Conservation (phyloP, 306 rosid species). For the Begonia fuchsioides region DNA sequence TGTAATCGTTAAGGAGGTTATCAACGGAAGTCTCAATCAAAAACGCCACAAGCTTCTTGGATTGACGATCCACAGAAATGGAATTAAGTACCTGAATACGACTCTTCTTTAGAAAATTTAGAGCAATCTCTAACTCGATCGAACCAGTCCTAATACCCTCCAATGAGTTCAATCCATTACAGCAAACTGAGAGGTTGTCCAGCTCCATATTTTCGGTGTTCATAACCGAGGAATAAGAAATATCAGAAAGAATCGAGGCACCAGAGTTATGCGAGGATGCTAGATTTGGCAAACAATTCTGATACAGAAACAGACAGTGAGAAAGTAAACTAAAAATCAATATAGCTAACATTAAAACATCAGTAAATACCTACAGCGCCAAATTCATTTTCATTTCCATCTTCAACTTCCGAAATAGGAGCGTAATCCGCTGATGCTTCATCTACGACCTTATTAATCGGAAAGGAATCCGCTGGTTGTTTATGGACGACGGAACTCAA, state of each 20-base stretch:
- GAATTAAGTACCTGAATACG: slow-evolving; percentile 21
- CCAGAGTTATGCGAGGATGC: slow-evolving; percentile 2
- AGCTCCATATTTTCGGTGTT: background rate
- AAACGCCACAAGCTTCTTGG: slow-evolving; percentile 38
- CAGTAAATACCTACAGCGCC: background rate
- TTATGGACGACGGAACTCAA: slow-evolving; percentile 10
- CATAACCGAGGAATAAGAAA: slow-evolving; percentile 3
- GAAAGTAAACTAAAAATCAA: background rate
- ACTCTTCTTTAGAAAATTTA: slow-evolving; percentile 20
- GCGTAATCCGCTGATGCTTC: slow-evolving; percentile 8
- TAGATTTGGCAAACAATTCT: slow-evolving; percentile 10
- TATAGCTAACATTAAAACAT: background rate
- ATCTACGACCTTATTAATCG: slow-evolving; percentile 3
- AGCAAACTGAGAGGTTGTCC: background rate
- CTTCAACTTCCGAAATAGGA: slow-evolving; percentile 6
- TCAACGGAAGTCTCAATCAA: slow-evolving; percentile 28
- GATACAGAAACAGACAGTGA: slow-evolving; percentile 4
- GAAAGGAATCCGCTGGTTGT: slow-evolving; percentile 9
- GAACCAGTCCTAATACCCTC: slow-evolving; percentile 5
- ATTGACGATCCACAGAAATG: slow-evolving; percentile 15
- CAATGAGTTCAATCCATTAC: background rate
- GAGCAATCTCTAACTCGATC: slow-evolving; percentile 24
- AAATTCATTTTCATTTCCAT: slow-evolving; percentile 4
- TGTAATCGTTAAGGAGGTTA: slow-evolving; percentile 17
- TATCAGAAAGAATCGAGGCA: slow-evolving; percentile 4